These are phyloP conservation scores for Laguncularia racemosa DNA, from an alignment of 345 rosid species.

Conservation along the genomic window DNA sequence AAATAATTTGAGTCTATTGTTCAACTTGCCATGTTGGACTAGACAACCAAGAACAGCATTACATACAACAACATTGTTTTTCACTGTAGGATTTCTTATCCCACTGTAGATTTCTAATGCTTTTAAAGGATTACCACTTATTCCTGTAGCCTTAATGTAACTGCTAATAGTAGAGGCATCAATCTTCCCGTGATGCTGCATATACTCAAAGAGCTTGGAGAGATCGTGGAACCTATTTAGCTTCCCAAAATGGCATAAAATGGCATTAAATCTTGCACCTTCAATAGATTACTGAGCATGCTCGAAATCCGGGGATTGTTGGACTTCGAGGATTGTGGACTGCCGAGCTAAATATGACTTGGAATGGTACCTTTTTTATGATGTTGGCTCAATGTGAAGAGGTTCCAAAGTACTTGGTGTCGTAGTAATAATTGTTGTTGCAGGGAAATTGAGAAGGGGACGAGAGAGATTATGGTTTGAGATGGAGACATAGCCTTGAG, in stretches of 20 bases:
- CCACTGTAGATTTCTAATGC: too few species aligned
- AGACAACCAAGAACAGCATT: conserved; percentile 78
- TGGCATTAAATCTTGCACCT: conserved; percentile 79
- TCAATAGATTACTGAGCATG: conserved; percentile 46
- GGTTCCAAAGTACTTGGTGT: too few species aligned
- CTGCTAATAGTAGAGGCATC: conserved; percentile 64
- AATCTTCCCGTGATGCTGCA: conserved; percentile 64
- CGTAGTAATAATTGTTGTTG: too few species aligned
- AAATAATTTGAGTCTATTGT: conserved; percentile 56
- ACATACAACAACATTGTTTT: conserved; percentile 64
- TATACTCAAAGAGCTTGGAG: conserved; percentile 84
- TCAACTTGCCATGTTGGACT: conserved; percentile 61
- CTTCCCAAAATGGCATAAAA: conserved; percentile 64
- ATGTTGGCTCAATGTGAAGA: too few species aligned
- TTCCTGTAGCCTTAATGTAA: conserved; percentile 65
- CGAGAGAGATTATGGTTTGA: too few species aligned
- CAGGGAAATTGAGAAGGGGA: too few species aligned
- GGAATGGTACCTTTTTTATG: too few species aligned
- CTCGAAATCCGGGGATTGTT: too few species aligned
- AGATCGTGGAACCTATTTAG: conserved; percentile 59
- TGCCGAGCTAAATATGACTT: too few species aligned
- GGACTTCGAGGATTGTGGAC: too few species aligned
- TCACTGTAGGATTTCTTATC: conserved; percentile 55
- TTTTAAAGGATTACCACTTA: too few species aligned
- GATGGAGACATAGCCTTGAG: too few species aligned